phyloP scores from a whole-genome alignment of 2,329 filamentous ascomycete species.

The Fusarium paranaense region DNA sequence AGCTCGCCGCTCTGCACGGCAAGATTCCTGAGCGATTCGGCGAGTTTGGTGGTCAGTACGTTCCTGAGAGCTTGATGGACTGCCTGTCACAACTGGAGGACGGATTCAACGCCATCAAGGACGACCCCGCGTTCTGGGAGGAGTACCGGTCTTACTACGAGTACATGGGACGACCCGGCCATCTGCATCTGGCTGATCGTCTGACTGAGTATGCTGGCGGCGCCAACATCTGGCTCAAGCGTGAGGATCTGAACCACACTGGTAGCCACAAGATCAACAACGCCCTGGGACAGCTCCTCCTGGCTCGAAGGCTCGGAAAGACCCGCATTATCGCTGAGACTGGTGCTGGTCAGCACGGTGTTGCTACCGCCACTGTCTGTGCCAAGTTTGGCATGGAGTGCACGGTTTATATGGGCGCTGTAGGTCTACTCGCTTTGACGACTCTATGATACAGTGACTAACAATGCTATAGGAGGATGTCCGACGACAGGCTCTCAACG shows the following conservation, averaged over 20 bases:
- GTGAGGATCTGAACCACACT: conserved; percentile 97
- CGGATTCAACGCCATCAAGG: conserved; percentile 87
- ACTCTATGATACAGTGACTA: conserved; percentile 23
- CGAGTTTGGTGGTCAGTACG: conserved; percentile 96
- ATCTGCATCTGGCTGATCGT: conserved; percentile 88
- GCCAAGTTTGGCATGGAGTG: conserved; percentile 99
- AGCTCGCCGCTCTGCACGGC: conserved; percentile 84
- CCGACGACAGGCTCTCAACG: conserved; percentile 93
- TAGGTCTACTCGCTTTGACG: conserved; percentile 47
- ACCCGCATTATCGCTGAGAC: conserved; percentile 98
- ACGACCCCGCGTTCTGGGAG: conserved; percentile 95
- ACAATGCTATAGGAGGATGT: conserved; percentile 78
- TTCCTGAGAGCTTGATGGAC: conserved; percentile 98
- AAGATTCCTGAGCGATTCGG: conserved; percentile 89
- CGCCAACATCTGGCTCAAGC: conserved; percentile 97
- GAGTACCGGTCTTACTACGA: conserved; percentile 96
- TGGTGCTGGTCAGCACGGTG: conserved; percentile 96
- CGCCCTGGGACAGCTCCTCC: conserved; percentile 89
- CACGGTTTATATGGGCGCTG: conserved; percentile 96
- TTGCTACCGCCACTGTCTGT: conserved; percentile 96
- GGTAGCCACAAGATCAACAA: conserved; percentile 99
- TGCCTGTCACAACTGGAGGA: conserved; percentile 90
- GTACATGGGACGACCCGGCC: conserved; percentile 95
- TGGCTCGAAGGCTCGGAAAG: conserved; percentile 90
- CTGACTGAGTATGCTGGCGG: conserved; percentile 90